Evolutionary conservation across 2,329 filamentous ascomycete species (phyloP), one percentile per base, ranked within the genome.

Genomic region (Epichloe brachyelytri): DNA sequence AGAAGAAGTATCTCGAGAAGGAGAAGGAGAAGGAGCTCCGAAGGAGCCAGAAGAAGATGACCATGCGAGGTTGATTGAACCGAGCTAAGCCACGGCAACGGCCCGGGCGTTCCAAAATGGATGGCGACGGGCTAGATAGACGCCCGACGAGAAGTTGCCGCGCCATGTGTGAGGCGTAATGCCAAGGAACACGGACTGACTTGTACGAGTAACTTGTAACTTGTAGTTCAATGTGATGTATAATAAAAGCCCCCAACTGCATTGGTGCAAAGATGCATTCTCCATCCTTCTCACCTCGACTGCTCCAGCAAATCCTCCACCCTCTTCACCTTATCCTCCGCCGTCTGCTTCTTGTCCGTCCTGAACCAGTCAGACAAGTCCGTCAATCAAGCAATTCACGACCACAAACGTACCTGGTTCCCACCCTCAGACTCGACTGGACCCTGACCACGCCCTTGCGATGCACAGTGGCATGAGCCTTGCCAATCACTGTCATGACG

Each of bases 371-470:
- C 10, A 26, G 10, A 38, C 15, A 20, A 10, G n/a, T 14, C 36
- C 45, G 30, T 33, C 5, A 33, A 6, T 10, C 26, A 10, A 30
- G 26, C 41, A 40, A 40, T 26, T 19, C 41, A 45, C 10, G 47
- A 5, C 6, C 34, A 33, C 11, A 33, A 49, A 69, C 74, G 62
- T 58, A 85, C 84, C 85, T 81, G 30, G 85, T 85, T 1, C 91
- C 91, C 43, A 89, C 82, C 12, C 91, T 76, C 71, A 97, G 90
- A 63, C 91, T 89, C 30, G 83, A 86, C 73, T 97, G 91, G 40
- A 97, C 86, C 50, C 93, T 75, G 54, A 86, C 75, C 36, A 88
- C 79, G n/a, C 88, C 88, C 54, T 80, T 78, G 54, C 80, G 70
- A 63, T 95, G 89, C 20, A 95, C 79, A 45, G 88, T 72, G 0